Evolutionary conservation across 2,329 filamentous ascomycete species (phyloP).

Genomic region (Leptosphaerulina australis): DNA sequence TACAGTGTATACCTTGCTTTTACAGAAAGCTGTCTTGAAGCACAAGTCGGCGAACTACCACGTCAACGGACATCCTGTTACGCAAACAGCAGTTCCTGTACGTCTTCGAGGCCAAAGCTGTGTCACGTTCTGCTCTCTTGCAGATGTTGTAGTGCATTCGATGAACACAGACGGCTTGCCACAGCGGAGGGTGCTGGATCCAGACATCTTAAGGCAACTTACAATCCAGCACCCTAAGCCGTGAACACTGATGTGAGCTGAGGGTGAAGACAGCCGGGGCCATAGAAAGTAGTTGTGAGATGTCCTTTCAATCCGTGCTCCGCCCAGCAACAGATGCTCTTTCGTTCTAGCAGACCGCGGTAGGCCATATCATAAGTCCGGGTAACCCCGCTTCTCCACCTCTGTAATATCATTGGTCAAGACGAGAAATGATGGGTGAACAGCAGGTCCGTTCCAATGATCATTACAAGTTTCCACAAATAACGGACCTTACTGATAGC

Average conservation of each 20-base stretch:
- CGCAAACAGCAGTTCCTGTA: slow-evolving; percentile 15
- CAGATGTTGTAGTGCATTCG: slow-evolving; percentile 2
- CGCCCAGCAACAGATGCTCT: not conserved
- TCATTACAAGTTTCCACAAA: slow-evolving; percentile 10
- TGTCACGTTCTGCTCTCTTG: slow-evolving; percentile 13
- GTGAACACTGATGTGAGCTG: too few relatives aligned
- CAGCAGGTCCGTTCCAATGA: slow-evolving; percentile 16
- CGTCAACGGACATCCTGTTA: not conserved
- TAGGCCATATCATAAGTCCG: not conserved
- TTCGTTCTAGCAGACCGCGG: not conserved
- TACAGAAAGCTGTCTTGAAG: slow-evolving; percentile 10
- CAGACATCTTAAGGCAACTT: not conserved
- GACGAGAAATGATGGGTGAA: slow-evolving; percentile 3
- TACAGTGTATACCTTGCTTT: slow-evolving; percentile 1
- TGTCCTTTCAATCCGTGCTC: not conserved
- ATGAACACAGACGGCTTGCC: slow-evolving; percentile 11
- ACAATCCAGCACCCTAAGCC: not conserved
- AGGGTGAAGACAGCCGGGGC: too few relatives aligned
- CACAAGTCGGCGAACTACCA: slow-evolving; percentile 16
- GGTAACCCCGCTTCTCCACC: not conserved
- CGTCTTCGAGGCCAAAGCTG: slow-evolving; percentile 5
- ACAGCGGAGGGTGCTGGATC: slow-evolving; percentile 10
- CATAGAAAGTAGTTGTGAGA: not conserved
- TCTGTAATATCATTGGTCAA: not conserved
- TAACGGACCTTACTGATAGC: slow-evolving; percentile 17